These are phyloP conservation scores for Eimeria acervulina DNA, from an alignment of 169 alveolate species.

Conservation along the genomic window DNA sequence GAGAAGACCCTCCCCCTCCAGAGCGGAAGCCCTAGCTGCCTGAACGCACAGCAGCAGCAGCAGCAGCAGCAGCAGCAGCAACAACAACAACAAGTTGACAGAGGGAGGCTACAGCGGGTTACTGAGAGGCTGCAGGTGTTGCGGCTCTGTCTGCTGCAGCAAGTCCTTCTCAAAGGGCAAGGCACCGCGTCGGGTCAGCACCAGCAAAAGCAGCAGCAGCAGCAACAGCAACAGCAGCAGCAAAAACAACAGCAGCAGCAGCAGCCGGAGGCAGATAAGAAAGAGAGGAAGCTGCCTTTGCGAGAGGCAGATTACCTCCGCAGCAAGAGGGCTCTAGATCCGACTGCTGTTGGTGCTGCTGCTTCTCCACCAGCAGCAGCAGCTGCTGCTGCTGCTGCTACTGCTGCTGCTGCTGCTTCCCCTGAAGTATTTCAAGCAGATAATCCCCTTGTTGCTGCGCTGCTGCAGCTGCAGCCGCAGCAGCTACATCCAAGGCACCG, in stretches of 20 bases:
- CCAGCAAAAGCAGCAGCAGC: slow-evolving; percentile 27
- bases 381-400: neutral
- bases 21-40: neutral
- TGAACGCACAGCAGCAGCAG: neutral
- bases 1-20: neutral
- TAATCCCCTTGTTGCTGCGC: slow-evolving; percentile 57
- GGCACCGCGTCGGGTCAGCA: neutral
- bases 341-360: neutral
- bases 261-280: neutral
- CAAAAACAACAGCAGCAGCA: neutral
- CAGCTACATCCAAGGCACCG: slow-evolving; percentile 11
- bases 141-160: neutral
- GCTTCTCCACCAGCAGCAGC: neutral
- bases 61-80: slow-evolving; percentile 38
- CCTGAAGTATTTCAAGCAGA: neutral
- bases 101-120: neutral
- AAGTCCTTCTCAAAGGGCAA: neutral
- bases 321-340: neutral
- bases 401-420: slow-evolving; percentile 21
- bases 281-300: neutral
- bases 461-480: slow-evolving; percentile 51
- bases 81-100: slow-evolving; percentile 2
- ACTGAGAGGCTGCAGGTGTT: slow-evolving; percentile 9
- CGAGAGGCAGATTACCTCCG: neutral
- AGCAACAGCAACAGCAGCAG: neutral